Percentiles rank a stretch among this genome's conserved stretches.
phyloP scores from a whole-genome alignment of 768 basidiomycete species.

The Hericium coralloides region DNA sequence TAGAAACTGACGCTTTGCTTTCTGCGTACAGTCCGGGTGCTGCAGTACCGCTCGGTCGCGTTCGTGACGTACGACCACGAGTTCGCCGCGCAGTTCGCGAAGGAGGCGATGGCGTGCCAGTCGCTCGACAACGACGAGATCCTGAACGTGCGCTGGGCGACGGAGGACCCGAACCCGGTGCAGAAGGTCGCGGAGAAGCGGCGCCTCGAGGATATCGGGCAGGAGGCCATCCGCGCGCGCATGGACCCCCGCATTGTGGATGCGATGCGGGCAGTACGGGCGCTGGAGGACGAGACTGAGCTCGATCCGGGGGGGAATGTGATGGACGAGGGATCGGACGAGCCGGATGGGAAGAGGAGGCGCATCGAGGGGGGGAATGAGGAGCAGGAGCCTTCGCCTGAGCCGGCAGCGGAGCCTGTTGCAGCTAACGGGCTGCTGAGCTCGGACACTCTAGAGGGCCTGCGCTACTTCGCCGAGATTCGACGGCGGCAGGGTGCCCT shows the following conservation, averaged over 20 bases:
- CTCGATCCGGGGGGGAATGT: constrained; percentile 4
- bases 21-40: constrained; percentile 57
- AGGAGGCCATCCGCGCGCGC: constrained; percentile 73
- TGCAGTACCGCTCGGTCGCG: constrained; percentile 91
- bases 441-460: constrained; percentile 78
- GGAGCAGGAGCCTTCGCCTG: constrained; percentile 5
- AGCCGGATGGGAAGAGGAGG: constrained; percentile 29
- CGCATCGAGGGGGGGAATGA: constrained; percentile 24
- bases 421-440: constrained; percentile 55
- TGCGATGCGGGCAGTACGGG: constrained; percentile 77
- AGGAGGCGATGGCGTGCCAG: constrained; percentile 98
- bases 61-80: constrained; percentile 94
- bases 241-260: constrained; percentile 88
- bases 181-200: constrained; percentile 81
- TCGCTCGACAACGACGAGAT: constrained; percentile 96
- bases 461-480: constrained; percentile 89
- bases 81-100: constrained; percentile 86
- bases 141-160: constrained; percentile 98
- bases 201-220: constrained; percentile 75
- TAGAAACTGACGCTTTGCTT: constrained; percentile 19
- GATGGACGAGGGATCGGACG: constrained; percentile 25
- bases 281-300: constrained; percentile 73
- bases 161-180: constrained; percentile 94
- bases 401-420: background rate
- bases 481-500: constrained; percentile 51